A percentile compares a stretch with the other conserved stretches of the same genome.
These are phyloP conservation scores for Nicotiana undulata DNA, from an alignment of 257 asterid genomes.

Conservation along the genomic window DNA sequence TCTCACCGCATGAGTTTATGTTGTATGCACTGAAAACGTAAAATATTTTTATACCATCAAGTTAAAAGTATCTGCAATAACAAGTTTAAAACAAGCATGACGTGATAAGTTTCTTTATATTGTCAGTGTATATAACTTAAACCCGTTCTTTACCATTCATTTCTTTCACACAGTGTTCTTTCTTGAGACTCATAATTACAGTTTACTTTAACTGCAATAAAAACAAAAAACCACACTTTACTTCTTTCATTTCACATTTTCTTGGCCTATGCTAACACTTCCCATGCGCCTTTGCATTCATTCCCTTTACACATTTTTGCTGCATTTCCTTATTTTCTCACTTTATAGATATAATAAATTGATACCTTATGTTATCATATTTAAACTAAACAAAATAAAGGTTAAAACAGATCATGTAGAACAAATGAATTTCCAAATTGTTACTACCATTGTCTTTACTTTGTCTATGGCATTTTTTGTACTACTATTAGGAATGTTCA, in stretches of 20 bases:
- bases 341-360: not conserved
- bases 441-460: conserved; percentile 38
- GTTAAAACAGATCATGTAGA: not conserved
- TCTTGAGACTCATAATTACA: not conserved
- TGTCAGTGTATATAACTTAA: no score
- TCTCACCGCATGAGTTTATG: not conserved
- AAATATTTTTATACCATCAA: not conserved
- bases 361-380: not conserved
- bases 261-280: not conserved
- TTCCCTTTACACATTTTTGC: not conserved
- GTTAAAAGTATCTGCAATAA: no score
- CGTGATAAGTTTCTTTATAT: no score
- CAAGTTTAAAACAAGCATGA: no score
- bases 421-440: conserved; percentile 37
- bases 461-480: conserved; percentile 39
- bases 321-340: not conserved
- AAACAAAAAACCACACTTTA: not conserved
- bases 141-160: not conserved
- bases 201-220: conserved; percentile 3
- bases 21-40: not conserved
- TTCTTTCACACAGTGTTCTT: not conserved
- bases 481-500: conserved; percentile 37
- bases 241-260: conserved; percentile 9
- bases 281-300: not conserved
- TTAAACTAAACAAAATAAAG: not conserved